These are phyloP conservation scores for Jackrogersella minutella DNA, from an alignment of 495 filamentous ascomycete species.

Conservation along the genomic window DNA sequence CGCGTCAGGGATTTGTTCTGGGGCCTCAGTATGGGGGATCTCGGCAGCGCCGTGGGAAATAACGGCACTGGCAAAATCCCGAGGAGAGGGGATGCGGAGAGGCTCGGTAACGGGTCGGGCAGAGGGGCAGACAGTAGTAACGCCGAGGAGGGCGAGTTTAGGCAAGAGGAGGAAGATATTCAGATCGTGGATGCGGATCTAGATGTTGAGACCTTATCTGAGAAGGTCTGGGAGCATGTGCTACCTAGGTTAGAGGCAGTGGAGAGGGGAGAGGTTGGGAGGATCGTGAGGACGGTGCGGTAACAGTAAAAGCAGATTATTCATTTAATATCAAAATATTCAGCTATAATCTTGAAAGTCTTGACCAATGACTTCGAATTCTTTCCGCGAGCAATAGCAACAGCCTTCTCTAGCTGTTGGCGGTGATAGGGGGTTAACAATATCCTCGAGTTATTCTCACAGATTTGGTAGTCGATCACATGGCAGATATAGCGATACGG, in stretches of 20 bases:
- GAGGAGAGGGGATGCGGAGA: conserved; percentile 18
- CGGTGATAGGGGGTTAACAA: no score
- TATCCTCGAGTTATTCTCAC: no score
- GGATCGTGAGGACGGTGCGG: conserved; percentile 50
- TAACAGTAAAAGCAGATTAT: no score
- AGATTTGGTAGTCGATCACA: no score
- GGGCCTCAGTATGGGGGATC: conserved; percentile 57
- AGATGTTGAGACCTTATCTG: conserved; percentile 59
- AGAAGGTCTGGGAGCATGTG: conserved; percentile 60
- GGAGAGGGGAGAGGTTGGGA: conserved; percentile 56
- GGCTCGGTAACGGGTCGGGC: conserved; percentile 40
- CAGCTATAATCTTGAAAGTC: background rate
- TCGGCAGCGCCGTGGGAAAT: conserved; percentile 41
- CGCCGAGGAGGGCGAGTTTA: conserved; percentile 51
- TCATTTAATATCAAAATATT: no score
- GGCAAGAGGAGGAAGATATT: conserved; percentile 63
- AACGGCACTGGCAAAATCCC: conserved; percentile 12
- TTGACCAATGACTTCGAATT: no score
- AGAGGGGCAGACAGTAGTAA: background rate
- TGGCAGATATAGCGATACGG: no score
- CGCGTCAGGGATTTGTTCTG: conserved; percentile 79
- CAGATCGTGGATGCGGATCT: conserved; percentile 62
- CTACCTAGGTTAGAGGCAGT: conserved; percentile 54
- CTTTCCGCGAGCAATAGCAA: no score
- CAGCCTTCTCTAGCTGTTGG: no score